A percentile compares a stretch with the other conserved stretches of the same genome.
phyloP scores from a whole-genome alignment of 805 yeast genomes.

The Wickerhamomyces kurtzmanii region DNA sequence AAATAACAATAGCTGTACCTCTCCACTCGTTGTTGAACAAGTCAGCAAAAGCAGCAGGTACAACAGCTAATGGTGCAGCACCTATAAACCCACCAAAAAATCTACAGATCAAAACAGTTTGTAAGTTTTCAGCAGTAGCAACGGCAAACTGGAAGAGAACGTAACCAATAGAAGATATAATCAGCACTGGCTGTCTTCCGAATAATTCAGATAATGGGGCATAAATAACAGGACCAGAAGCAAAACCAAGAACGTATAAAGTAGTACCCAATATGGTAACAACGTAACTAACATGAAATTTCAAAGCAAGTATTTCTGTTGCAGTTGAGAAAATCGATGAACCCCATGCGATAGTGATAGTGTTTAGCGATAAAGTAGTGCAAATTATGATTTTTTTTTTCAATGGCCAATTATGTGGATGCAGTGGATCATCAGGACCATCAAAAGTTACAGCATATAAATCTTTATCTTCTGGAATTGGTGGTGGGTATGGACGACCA shows the following conservation, averaged over 20 bases:
- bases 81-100: constrained; percentile 77
- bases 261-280: constrained; percentile 74
- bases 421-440: constrained; percentile 71
- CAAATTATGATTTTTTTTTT: constrained; percentile 35
- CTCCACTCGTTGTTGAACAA: constrained; percentile 55
- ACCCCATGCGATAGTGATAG: constrained; percentile 57
- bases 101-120: constrained; percentile 67
- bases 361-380: constrained; percentile 34
- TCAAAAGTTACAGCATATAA: constrained; percentile 62
- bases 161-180: constrained; percentile 47
- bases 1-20: constrained; percentile 68
- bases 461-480: constrained; percentile 41
- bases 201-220: constrained; percentile 79
- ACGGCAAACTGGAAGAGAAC: constrained; percentile 58
- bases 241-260: constrained; percentile 85
- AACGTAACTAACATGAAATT: constrained; percentile 51
- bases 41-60: constrained; percentile 83
- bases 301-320: constrained; percentile 31
- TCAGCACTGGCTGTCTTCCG: constrained; percentile 57
- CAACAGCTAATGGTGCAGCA: constrained; percentile 78
- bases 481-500: constrained; percentile 52
- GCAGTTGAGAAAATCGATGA: constrained; percentile 77
- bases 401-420: constrained; percentile 72
- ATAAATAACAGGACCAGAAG: constrained; percentile 86
- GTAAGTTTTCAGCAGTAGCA: constrained; percentile 72